phyloP scores from a whole-genome alignment of 2,329 filamentous ascomycete species.

The Lecanosticta acicola region DNA sequence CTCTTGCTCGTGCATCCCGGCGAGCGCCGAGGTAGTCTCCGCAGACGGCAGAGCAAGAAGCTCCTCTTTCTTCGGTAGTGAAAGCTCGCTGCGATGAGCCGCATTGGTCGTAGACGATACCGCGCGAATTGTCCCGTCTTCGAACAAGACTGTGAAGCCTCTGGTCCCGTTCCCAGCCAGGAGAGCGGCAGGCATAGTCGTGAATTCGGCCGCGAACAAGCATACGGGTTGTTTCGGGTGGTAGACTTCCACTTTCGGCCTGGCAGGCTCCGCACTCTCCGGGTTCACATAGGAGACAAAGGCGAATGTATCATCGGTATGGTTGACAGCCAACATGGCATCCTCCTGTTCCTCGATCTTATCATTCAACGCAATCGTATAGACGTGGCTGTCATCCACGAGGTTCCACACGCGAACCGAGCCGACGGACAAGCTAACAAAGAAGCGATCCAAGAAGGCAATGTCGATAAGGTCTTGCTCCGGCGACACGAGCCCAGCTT shows the following conservation, averaged over 20 bases:
- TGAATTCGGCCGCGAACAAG: conserved; percentile 44
- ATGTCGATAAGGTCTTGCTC: conserved; percentile 51
- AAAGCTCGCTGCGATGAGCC: neutral
- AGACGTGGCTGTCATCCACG: conserved; percentile 68
- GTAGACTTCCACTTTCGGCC: conserved; percentile 54
- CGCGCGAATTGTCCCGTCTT: conserved; percentile 63
- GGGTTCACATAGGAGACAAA: conserved; percentile 15
- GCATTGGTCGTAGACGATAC: conserved; percentile 23
- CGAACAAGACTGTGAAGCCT: conserved; percentile 71
- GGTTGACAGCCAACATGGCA: conserved; percentile 60
- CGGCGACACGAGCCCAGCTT: conserved; percentile 48
- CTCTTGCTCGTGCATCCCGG: conserved; percentile 1
- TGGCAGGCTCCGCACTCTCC: conserved; percentile 7
- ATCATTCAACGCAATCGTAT: conserved; percentile 54
- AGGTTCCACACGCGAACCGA: conserved; percentile 77
- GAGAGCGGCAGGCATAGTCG: conserved; percentile 53
- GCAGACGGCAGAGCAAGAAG: neutral
- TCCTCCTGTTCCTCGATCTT: conserved; percentile 22
- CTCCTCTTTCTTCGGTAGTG: neutral
- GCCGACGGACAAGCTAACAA: conserved; percentile 69
- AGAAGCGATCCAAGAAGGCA: conserved; percentile 63
- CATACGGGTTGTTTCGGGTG: conserved; percentile 55
- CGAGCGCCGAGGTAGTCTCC: neutral
- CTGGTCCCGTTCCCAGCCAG: conserved; percentile 58
- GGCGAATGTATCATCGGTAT: conserved; percentile 44